These are phyloP conservation scores for Haematococcus lacustris DNA, from an alignment of 139 green algal species.

Conservation along the genomic window DNA sequence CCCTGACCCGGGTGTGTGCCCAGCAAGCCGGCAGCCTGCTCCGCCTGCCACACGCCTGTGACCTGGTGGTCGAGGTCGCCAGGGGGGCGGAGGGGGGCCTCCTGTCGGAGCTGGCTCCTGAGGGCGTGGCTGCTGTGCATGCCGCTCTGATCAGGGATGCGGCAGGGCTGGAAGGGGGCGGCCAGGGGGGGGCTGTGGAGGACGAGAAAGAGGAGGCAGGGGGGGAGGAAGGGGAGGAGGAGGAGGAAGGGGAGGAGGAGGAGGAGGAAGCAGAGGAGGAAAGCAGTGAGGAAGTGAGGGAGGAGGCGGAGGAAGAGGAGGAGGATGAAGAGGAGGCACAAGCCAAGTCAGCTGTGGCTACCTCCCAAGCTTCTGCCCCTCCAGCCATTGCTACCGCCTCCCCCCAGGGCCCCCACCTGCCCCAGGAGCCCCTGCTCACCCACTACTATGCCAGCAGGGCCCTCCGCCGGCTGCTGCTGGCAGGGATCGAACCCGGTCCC, in stretches of 20 bases:
- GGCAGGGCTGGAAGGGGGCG: background rate
- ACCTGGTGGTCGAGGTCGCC: constrained; percentile 61
- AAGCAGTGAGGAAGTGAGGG: too few relatives aligned
- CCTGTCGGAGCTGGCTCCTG: constrained; percentile 29
- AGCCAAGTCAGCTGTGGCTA: too few relatives aligned
- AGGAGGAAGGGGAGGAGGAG: too few relatives aligned
- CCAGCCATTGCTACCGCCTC: too few relatives aligned
- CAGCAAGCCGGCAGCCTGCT: constrained; percentile 31
- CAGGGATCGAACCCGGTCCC: constrained; percentile 7
- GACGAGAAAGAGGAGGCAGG: constrained; percentile 6
- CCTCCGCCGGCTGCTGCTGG: constrained; percentile 45
- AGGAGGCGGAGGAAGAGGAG: too few relatives aligned
- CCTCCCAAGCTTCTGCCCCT: too few relatives aligned
- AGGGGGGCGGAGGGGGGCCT: constrained; percentile 43
- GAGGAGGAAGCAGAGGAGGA: too few relatives aligned
- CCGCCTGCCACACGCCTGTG: constrained; percentile 29
- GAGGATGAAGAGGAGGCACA: too few relatives aligned
- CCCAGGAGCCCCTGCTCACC: constrained; percentile 36
- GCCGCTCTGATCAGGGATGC: constrained; percentile 39
- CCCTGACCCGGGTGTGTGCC: constrained; percentile 29
- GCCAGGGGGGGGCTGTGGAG: background rate
- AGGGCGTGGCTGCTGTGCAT: constrained; percentile 44
- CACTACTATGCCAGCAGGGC: constrained; percentile 52
- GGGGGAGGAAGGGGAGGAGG: background rate
- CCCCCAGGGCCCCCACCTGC: background rate